Evolutionary conservation across 2,329 filamentous ascomycete genomes (phyloP), one percentile per base, ranked within the genome.

Genomic region (Colletotrichum trifolii): DNA sequence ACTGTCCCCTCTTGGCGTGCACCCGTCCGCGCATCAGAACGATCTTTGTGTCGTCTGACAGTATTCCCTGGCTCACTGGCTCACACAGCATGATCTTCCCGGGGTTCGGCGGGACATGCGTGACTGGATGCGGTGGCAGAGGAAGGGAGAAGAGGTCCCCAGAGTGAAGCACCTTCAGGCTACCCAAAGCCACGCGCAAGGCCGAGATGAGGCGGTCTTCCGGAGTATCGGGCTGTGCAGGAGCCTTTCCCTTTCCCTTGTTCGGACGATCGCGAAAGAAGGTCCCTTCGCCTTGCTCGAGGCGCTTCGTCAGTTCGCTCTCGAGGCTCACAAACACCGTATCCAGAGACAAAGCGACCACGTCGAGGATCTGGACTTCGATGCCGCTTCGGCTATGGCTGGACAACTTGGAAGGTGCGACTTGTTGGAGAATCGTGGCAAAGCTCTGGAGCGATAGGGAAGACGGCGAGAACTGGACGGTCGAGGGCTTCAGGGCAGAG

Each of bases 31-130:
- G 85, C 52, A 92, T 89, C 25, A 98, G 83, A 33, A 99, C 89
- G 62, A 99, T 93, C 72, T 91, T 94, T 13, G 94, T 99, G 11
- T 82, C 85, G 1, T 92, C 85, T 8, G 89, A 85, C 50, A 99
- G 76, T 6, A 96, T 77, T 8, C 96, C 96, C 77, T 99, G 96
- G 6, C 92, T 89, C 13, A 98, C 94, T 8, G 96, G 96, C 75
- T 99, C 96, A 75, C 94, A 98, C n/a, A 96, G 88, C 52, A 92
- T 89, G 66, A 98, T 92, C 78, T 91, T 94, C 46, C 93, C 96
- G 0, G 94, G 93, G 46, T 93, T 92, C 12, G 93, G 87, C 33
- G 92, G 89, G 15, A 92, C 87, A 77, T 97, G 93, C 8, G 94
- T 97, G 68, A 97, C 90, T 11, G 94, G 91, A 77, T 97, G 94